Conservation (phyloP, 192 early-diverging fungal species). For the Entomortierella chlamydospora region DNA sequence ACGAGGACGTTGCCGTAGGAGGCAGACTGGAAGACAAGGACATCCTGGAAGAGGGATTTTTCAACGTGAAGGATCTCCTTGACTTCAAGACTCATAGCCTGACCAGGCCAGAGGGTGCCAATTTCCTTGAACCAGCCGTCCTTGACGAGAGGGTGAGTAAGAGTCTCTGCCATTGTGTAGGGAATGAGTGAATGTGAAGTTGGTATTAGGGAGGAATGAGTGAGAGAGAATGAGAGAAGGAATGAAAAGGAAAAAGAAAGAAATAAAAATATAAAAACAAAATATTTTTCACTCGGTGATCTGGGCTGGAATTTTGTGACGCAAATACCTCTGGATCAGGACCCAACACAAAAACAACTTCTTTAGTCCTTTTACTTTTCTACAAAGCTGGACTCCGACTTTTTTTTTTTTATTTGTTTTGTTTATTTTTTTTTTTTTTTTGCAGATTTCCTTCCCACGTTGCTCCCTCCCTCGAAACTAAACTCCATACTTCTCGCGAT, state of each 20-base stretch:
- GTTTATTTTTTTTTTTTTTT: background rate
- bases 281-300: constrained; percentile 5
- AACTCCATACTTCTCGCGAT: constrained; percentile 87
- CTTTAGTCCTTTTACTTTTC: no score
- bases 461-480: constrained; percentile 7
- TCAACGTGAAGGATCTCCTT: constrained; percentile 95
- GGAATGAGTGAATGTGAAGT: constrained; percentile 4
- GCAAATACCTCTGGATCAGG: background rate
- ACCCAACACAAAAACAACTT: background rate
- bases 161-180: constrained; percentile 47
- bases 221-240: constrained; percentile 3
- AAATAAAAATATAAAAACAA: background rate
- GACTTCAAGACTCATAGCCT: constrained; percentile 97
- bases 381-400: background rate
- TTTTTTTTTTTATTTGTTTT: background rate
- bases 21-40: constrained; percentile 96
- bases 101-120: constrained; percentile 96
- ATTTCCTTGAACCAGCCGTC: constrained; percentile 99
- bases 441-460: no score
- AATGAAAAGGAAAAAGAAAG: background rate
- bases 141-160: constrained; percentile 91
- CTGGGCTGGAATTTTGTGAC: background rate
- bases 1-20: constrained; percentile 97
- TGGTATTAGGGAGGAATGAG: background rate
- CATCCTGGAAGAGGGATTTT: constrained; percentile 96